Base-by-base conservation (phyloP, 1,139 yeast species). In the Scheffersomyces stambukii region DNA sequence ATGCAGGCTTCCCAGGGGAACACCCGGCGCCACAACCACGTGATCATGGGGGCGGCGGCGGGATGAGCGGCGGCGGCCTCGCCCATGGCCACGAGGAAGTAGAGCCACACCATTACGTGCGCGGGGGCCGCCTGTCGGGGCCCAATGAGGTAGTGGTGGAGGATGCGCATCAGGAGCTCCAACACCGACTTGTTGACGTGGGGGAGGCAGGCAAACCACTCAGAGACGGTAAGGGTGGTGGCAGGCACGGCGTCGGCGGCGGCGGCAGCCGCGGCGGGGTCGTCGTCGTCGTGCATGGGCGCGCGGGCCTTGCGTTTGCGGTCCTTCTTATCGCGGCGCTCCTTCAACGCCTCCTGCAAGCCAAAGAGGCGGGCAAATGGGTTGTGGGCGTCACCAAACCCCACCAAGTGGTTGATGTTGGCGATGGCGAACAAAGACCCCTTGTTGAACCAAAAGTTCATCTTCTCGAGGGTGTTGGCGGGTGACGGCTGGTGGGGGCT, bases 361-460 rank as follows among this genome's bases (percentile, higher is more conserved):
- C 73, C 77, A 52, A 82, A 82, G 12, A 82, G 50, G 43, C 77
- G 74, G 3, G 89, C 85, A 55, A 82, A 81, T 12, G 91, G 88
- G 46, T 80, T 81, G 28, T 68, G 65, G 3, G 83, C 68, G 46
- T 80, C 82, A 18, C 93, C 93, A 54, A 81, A 78, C 1, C 93
- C 93, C 28, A 80, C 72, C 27, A 81, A 51, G 54, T 81, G 89
- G 45, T 78, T 70, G 32, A 82, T 76, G 45, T 82, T 83, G 16
- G 86, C 78, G 32, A 81, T 64, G 2, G 91, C 89, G 60, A 82
- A 81, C 23, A 77, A 65, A 1, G 88, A 75, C 2, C 85, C 80
- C 47, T 81, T 81, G 44, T 80, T 80, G 44, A 77, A 78, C 82
- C 86, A 82, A 45, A 81, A 81, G 36, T 77, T 77, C 44, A 78